phyloP scores from a whole-genome alignment of 805 yeast species.

The Candida vaughaniae region DNA sequence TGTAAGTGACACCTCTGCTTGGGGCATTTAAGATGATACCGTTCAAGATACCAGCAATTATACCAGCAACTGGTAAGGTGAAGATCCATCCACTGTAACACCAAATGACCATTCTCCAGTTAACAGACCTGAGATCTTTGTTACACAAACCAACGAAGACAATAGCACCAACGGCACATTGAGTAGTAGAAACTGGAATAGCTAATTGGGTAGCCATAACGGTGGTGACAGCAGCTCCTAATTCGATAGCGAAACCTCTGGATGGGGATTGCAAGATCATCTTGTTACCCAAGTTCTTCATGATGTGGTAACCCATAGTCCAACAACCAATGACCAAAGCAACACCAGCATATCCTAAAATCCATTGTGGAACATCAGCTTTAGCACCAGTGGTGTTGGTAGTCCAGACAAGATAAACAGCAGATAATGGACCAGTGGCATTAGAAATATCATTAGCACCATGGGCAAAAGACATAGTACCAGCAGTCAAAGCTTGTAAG shows the following conservation, averaged over 20 bases:
- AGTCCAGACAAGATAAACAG: slow-evolving; percentile 63
- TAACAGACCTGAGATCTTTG: slow-evolving; percentile 58
- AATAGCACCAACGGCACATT: slow-evolving; percentile 76
- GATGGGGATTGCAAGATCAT: slow-evolving; percentile 75
- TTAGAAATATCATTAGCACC: slow-evolving; percentile 80
- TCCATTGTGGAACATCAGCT: slow-evolving; percentile 69
- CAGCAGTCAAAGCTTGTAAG: slow-evolving; percentile 70
- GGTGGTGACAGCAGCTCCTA: slow-evolving; percentile 75
- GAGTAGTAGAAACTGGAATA: slow-evolving; percentile 77
- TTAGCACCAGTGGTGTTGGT: slow-evolving; percentile 45
- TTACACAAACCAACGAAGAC: slow-evolving; percentile 76
- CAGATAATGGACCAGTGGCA: slow-evolving; percentile 73
- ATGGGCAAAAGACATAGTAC: slow-evolving; percentile 79
- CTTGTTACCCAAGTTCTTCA: slow-evolving; percentile 71
- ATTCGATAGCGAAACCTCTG: slow-evolving; percentile 73
- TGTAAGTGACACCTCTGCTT: slow-evolving; percentile 30
- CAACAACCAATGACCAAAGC: slow-evolving; percentile 67
- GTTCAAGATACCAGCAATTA: slow-evolving; percentile 64
- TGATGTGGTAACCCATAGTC: slow-evolving; percentile 70
- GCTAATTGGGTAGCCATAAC: slow-evolving; percentile 72
- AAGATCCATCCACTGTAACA: slow-evolving; percentile 71
- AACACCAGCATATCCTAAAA: slow-evolving; percentile 64
- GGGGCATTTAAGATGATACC: slow-evolving; percentile 70
- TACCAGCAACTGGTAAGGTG: slow-evolving; percentile 72
- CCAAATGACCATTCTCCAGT: slow-evolving; percentile 77